Base-by-base conservation (phyloP, 352 stramenopile species). In the Pythium phragmiticola region DNA sequence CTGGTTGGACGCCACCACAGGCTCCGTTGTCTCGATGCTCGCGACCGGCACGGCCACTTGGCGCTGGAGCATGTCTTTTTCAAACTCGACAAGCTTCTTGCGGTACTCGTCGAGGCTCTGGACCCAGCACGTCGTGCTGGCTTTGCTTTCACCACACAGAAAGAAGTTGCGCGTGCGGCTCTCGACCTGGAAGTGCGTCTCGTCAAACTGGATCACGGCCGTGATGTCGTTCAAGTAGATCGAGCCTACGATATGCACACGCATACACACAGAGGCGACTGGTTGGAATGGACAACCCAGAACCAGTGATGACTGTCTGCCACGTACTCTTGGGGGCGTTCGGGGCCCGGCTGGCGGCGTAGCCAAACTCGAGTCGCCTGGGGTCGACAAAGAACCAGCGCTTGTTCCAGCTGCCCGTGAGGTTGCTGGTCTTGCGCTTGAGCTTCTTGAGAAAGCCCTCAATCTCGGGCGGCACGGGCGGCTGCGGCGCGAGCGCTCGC, bases 181-280 rank as follows among this genome's bases (percentile, higher is more conserved):
- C 54, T 94, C 86, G 43, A 94, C 83, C 49, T 94, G 86, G 51
- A 94, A 94, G 42, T 91, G 84, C 37, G 82, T 91, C 46, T 94
- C 84, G 43, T 94, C 86, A 60, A 93, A 94, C 73, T 90, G 82
- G 39, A 92, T 66, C 49, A 94, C 76, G 0, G 84, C 86, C n/a
- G 84, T 94, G 66, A 94, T 94, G 58, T 94, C 84, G 63, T 94
- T 87, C 37, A 94, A 70, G 49, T 82, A 92, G 54, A 94, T 92
- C 1, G 86, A 91, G 58, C 78, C 86, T 94, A 41, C 34, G 26
- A 30, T 30, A 30, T 21, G 21, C 26, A 30, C 26, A 30, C 26
- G 4, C 4, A 30, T 30, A 5, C 26, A 5, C 26, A 30, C 26
- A 30, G 26, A 30, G 26, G 26, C 0, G 26, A 30, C 4, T 30